A percentile compares a stretch with the other conserved stretches of the same genome.
Conservation (phyloP, 2,329 filamentous ascomycete species). For the Epicoccum nigrum region DNA sequence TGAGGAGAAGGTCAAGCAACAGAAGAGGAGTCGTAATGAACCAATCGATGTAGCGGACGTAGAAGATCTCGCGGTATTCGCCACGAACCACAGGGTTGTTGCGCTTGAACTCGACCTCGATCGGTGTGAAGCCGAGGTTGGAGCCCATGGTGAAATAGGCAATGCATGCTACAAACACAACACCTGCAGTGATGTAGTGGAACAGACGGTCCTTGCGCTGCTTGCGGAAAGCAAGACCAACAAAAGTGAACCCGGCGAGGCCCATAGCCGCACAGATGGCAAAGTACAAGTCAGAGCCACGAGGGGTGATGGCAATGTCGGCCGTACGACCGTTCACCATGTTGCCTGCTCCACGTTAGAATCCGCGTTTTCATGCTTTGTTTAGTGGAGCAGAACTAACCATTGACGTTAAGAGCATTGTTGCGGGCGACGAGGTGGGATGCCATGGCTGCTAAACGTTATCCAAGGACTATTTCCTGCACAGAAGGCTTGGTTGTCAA, state of each 20-base stretch:
- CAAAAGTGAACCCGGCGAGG: conserved; percentile 59
- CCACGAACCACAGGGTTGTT: conserved; percentile 55
- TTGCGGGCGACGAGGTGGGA: conserved; percentile 21
- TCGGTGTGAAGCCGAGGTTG: conserved; percentile 67
- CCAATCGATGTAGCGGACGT: conserved; percentile 71
- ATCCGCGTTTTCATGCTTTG: background rate
- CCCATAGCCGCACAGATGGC: conserved; percentile 66
- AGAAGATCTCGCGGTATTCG: conserved; percentile 67
- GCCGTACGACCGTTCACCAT: conserved; percentile 54
- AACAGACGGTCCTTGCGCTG: conserved; percentile 64
- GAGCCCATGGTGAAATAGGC: conserved; percentile 72
- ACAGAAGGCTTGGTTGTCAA: conserved; percentile 1
- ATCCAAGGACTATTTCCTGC: background rate
- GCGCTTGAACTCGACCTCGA: conserved; percentile 65
- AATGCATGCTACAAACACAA: conserved; percentile 65
- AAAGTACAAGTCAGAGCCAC: conserved; percentile 68
- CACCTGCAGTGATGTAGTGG: conserved; percentile 67
- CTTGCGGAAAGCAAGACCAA: conserved; percentile 60
- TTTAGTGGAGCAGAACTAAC: conserved; percentile 12
- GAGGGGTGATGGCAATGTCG: conserved; percentile 64
- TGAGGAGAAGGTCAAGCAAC: conserved; percentile 67
- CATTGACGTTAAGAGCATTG: conserved; percentile 31
- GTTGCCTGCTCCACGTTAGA: conserved; percentile 36
- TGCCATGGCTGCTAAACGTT: conserved; percentile 2
- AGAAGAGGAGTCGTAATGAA: conserved; percentile 69